A percentile compares a stretch with the other conserved stretches of the same genome.
These are phyloP conservation scores for Withania somnifera DNA, from an alignment of 305 asterid genomes.

Conservation along the genomic window DNA sequence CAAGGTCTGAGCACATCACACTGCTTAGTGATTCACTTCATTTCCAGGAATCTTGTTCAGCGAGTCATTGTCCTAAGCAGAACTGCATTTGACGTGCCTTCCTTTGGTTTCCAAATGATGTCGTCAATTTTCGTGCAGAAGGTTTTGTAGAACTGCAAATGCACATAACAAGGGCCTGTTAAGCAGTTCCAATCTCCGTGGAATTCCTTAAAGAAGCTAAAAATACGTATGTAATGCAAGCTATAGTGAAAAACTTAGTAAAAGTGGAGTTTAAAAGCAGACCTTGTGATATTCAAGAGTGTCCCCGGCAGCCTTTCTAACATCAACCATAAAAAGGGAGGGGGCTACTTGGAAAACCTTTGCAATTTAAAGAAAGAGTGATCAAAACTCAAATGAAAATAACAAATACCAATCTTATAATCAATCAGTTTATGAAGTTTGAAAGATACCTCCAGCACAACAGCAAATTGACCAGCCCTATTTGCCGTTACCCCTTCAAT, in stretches of 20 bases:
- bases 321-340: constrained; percentile 93
- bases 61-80: constrained; percentile 39
- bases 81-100: constrained; percentile 29
- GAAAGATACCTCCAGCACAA: constrained; percentile 69
- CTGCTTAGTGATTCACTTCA: constrained; percentile 22
- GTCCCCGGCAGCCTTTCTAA: constrained; percentile 94
- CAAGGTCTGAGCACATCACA: background rate
- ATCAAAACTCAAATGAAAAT: background rate
- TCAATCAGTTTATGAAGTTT: background rate
- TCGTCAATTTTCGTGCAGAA: constrained; percentile 42
- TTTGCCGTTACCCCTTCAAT: constrained; percentile 72
- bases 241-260: background rate
- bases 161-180: background rate
- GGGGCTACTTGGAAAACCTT: constrained; percentile 89
- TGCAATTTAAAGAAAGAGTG: background rate
- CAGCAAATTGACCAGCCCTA: constrained; percentile 64
- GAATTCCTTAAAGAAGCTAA: background rate
- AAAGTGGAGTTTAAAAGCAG: constrained; percentile 1
- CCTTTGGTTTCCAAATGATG: constrained; percentile 68
- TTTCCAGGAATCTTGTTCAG: constrained; percentile 28
- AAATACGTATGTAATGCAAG: background rate
- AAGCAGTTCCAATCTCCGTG: background rate
- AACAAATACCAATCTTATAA: background rate
- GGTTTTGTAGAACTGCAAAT: constrained; percentile 70
- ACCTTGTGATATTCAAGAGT: constrained; percentile 95